Evolutionary conservation across 441 rosid genomes (phyloP).

Genomic region (Croton laevigatus): DNA sequence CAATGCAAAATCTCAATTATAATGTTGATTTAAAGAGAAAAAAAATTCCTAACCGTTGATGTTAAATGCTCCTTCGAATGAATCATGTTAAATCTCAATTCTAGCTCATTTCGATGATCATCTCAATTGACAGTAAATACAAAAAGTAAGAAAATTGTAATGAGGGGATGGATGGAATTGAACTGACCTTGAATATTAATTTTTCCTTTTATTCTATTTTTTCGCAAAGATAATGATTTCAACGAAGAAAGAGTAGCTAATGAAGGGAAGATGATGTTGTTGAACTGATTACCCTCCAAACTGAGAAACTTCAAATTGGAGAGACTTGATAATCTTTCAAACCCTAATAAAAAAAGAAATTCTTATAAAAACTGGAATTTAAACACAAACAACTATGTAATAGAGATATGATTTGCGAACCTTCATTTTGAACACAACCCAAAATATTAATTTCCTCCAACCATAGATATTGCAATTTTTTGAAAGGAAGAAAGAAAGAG

Average conservation of each 20-base stretch:
- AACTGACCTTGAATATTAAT: neutral
- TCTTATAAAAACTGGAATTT: neutral
- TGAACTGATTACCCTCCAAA: neutral
- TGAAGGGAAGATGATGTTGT: constrained; percentile 17
- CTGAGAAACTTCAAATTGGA: neutral
- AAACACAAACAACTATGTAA: neutral
- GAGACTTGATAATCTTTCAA: neutral
- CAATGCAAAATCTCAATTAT: neutral
- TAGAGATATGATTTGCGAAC: neutral
- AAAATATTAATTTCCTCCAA: too few relatives aligned
- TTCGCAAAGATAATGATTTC: constrained; percentile 14
- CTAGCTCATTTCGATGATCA: neutral
- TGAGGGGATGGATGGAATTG: neutral
- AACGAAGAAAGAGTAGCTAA: constrained; percentile 6
- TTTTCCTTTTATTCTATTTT: neutral
- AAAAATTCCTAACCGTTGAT: constrained; percentile 10
- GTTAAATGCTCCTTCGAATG: constrained; percentile 6
- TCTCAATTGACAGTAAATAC: neutral
- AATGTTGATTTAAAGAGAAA: neutral
- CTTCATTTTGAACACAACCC: too few relatives aligned
- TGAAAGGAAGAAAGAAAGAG: too few relatives aligned
- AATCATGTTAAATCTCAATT: constrained; percentile 1
- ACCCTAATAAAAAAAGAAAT: neutral
- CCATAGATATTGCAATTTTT: too few relatives aligned
- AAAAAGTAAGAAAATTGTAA: too few relatives aligned